phyloP scores from a whole-genome alignment of 2,329 filamentous ascomycete species.

The Phyllosticta citribraziliensis region DNA sequence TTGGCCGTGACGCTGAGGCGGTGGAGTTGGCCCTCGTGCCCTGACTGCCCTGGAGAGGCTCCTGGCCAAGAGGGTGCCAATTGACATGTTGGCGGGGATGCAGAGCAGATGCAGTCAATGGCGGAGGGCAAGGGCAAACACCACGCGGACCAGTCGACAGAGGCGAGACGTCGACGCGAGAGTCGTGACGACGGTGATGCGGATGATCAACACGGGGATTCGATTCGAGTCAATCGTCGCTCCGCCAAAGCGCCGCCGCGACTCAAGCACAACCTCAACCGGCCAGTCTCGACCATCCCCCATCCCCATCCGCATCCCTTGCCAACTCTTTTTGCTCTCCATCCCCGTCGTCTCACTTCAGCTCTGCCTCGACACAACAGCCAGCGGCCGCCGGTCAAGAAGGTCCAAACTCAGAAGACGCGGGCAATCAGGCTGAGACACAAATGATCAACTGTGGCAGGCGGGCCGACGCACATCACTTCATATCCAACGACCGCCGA shows the following conservation, averaged over 20 bases:
- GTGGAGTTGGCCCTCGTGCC: neutral
- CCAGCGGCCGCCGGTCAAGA: neutral
- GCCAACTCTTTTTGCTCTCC: neutral
- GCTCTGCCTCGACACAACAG: neutral
- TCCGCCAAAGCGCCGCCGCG: neutral
- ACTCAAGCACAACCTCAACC: neutral
- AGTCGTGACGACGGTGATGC: neutral
- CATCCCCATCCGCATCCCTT: no score
- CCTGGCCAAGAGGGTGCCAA: neutral
- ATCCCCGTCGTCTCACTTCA: neutral
- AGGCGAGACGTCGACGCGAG: neutral
- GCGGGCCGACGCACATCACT: neutral
- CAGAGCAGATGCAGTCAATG: neutral
- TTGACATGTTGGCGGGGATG: neutral
- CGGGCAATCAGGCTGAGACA: neutral
- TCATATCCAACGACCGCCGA: neutral
- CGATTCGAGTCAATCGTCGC: neutral
- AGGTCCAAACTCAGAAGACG: neutral
- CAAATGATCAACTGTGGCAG: neutral
- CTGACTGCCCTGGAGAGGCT: neutral
- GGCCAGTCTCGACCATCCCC: neutral
- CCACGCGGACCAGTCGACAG: no score
- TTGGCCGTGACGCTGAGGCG: neutral
- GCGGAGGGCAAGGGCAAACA: neutral
- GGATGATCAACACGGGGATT: neutral